These are phyloP conservation scores for Mycena belliarum DNA, from an alignment of 768 basidiomycete genomes.

Conservation along the genomic window DNA sequence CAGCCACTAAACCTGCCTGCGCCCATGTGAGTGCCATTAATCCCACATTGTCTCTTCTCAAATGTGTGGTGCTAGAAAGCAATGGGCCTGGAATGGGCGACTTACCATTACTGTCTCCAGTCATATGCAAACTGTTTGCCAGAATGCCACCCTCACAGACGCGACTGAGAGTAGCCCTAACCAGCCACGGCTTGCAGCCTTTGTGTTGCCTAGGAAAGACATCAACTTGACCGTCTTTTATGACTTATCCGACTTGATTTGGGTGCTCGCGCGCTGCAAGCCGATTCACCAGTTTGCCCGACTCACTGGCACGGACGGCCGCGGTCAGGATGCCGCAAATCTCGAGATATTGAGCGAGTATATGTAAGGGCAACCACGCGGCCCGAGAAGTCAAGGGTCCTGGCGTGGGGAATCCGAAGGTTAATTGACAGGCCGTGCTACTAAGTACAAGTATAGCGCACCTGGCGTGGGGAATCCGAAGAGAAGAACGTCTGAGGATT, in stretches of 20 bases:
- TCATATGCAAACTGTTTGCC: background rate
- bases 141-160: background rate
- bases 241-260: background rate
- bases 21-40: background rate
- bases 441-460: too few relatives aligned
- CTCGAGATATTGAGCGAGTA: too few relatives aligned
- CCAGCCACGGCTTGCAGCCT: background rate
- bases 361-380: too few relatives aligned
- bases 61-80: background rate
- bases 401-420: too few relatives aligned
- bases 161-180: background rate
- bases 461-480: too few relatives aligned
- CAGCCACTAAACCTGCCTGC: background rate
- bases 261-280: background rate
- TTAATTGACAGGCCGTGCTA: too few relatives aligned
- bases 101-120: background rate
- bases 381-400: too few relatives aligned
- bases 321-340: too few relatives aligned
- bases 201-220: background rate
- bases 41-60: background rate
- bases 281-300: constrained; percentile 10
- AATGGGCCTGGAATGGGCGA: constrained; percentile 7
- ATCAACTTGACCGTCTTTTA: background rate
- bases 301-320: too few relatives aligned
- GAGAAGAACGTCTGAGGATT: too few relatives aligned